A percentile compares a stretch with the other conserved stretches of the same genome.
phyloP scores from a whole-genome alignment of 352 stramenopile species.

The Phytopythium vexans region DNA sequence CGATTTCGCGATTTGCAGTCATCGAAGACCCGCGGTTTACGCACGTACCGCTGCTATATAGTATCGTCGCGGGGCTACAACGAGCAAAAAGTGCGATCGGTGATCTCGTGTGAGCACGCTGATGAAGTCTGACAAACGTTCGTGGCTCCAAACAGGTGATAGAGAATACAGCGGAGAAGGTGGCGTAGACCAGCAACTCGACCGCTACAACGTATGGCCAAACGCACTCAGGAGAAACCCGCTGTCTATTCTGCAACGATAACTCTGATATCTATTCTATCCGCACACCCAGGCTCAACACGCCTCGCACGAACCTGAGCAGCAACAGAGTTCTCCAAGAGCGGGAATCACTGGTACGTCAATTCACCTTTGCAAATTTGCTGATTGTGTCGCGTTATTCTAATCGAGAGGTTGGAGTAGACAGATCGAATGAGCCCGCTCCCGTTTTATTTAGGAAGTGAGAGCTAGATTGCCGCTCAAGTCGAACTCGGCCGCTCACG shows the following conservation, averaged over 20 bases:
- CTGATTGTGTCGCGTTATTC: no score
- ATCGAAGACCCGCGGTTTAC: constrained; percentile 56
- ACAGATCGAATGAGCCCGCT: constrained; percentile 25
- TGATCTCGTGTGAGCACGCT: not conserved
- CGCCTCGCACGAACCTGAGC: no score
- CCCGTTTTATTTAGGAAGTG: constrained; percentile 47
- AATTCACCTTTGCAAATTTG: no score
- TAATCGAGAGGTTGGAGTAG: constrained; percentile 1
- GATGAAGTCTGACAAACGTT: not conserved
- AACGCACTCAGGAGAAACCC: no score
- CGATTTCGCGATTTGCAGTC: constrained; percentile 23
- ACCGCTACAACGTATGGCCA: not conserved
- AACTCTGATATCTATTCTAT: no score
- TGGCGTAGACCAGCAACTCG: not conserved
- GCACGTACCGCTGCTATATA: constrained; percentile 83
- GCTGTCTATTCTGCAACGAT: not conserved
- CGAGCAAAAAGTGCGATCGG: constrained; percentile 21
- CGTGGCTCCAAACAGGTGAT: not conserved
- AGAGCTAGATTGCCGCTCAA: not conserved
- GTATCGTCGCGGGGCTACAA: constrained; percentile 58
- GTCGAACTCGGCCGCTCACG: constrained; percentile 20
- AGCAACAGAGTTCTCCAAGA: no score
- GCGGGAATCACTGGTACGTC: no score
- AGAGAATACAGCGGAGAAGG: no score
- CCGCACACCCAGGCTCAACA: no score